Evolutionary conservation across 306 rosid genomes (phyloP).

Genomic region (Vigna angularis): DNA sequence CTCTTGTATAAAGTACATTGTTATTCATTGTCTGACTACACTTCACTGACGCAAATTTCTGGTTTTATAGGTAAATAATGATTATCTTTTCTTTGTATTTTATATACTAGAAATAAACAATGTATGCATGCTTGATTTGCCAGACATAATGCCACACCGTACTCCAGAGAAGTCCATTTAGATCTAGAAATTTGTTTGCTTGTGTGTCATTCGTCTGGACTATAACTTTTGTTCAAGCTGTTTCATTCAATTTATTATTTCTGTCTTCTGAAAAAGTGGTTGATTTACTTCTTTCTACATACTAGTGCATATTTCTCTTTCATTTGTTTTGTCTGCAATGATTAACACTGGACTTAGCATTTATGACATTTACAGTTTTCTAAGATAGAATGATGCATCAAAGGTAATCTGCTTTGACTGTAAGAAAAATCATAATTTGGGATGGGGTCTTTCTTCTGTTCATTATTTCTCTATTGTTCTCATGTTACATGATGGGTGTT

Average conservation of each 20-base stretch:
- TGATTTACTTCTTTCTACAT: not conserved
- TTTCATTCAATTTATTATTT: not conserved
- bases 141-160: not conserved
- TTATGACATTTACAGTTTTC: not conserved
- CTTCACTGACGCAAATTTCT: not conserved
- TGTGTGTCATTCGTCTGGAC: not conserved
- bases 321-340: not conserved
- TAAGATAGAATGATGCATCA: not conserved
- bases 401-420: not conserved
- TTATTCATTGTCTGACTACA: not conserved
- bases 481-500: not conserved
- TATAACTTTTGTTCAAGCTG: not conserved
- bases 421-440: not conserved
- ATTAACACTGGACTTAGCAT: not conserved
- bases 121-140: not conserved
- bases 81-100: not conserved
- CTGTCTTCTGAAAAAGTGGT: not conserved
- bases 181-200: slow-evolving; percentile 5
- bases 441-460: not conserved
- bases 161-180: slow-evolving; percentile 12
- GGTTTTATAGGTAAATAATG: not conserved
- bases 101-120: not conserved
- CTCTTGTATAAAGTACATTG: not conserved
- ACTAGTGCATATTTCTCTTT: not conserved
- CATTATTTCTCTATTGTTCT: slow-evolving; percentile 7